Base-by-base conservation (phyloP, 768 basidiomycete species). In the Tephrocybe rancida region DNA sequence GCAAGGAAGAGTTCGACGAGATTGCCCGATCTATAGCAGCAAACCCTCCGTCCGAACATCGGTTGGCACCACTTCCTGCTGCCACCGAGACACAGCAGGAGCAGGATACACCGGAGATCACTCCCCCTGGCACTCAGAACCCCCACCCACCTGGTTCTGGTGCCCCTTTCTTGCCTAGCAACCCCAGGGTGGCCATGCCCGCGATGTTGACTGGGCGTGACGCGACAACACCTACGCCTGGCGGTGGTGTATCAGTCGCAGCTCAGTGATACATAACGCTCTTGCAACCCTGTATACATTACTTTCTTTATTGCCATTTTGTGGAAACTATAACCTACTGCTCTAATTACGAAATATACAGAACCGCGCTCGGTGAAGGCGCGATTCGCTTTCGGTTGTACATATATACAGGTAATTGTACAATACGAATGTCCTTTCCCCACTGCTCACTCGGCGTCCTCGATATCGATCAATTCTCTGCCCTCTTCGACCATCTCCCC, bases 401-500 rank as follows among this genome's bases (percentile, higher is more conserved):
- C n/a, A n/a, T n/a, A n/a, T 50, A 39, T 41, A 42, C 49, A 43
- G n/a, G 25, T 30, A 8, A 41, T 22, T 41, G 6, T 19, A 41
- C n/a, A n/a, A 13, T 41, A 7, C n/a, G 3, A 19, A 19, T 21
- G 1, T 19, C 22, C 16, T 27, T 14, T 22, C n/a, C 43, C 35
- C 11, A 22, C 11, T 3, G 30, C 42, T 43, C 44, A 55, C 26
- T 51, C 61, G 0, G 46, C 62, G 10, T 73, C 76, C 49, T 85
- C 82, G 44, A 90, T 86, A 59, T 85, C 81, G 8, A 94, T 84
- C 48, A 95, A 67, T 62, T 92, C 87, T 66, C 76, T 76, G 4
- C 92, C 92, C 64, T 96, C 93, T 59, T 91, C 88, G 0, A 96
- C 93, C 85, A 95, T 92, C 69, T 95, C 90, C 2, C 95, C 95